Evolutionary conservation across 257 asterid species (phyloP), one percentile per base, ranked within the genome.

Genomic region (Solanum pennellii): DNA sequence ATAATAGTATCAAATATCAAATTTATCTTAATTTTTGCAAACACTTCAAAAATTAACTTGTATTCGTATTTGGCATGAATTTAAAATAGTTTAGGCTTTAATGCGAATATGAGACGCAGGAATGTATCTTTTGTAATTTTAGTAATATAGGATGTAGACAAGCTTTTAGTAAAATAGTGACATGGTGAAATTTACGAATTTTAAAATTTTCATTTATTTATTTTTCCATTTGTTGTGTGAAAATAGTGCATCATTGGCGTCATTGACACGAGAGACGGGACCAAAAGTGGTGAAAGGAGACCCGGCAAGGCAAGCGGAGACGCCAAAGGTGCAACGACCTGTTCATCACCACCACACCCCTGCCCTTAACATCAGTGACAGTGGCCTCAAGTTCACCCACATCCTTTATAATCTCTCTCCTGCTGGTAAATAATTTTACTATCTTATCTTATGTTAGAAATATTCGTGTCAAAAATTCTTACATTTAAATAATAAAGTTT

Each of bases 251-350:
- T 93, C 99, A 29, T 89, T 96, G 93, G 99, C 99, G 49, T 96
- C 98, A 23, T 90, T 95, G 92, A 96, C 98, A 82, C 89, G 99
- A 65, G 99, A 93, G 90, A 91, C 98, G 1, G 99, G 99, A 73
- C 99, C 98, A 83, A 95, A 93, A 88, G 97, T 96, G 90, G 99
- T 96, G 91, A 95, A 83, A 90, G 99, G 98, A 85, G 98, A 95
- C 89, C 99, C 99, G 33, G 85, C 94, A 13, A 92, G 89, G 91
- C 66, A 89, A 75, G 88, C 92, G 18, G 98, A 91, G 87, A 93
- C 98, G 42, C 94, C 97, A 49, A 92, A 93, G 89, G 85, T 91
- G 90, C 18, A 59, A 45, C 83, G 47, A 12, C 75, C 92, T 88
- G 44, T 89, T 65, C 92, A 90, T 9, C 89, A 92, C 86, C 94